Evolutionary conservation across 2,329 filamentous ascomycete species (phyloP).

Genomic region (Pseudogymnoascus verrucosus): DNA sequence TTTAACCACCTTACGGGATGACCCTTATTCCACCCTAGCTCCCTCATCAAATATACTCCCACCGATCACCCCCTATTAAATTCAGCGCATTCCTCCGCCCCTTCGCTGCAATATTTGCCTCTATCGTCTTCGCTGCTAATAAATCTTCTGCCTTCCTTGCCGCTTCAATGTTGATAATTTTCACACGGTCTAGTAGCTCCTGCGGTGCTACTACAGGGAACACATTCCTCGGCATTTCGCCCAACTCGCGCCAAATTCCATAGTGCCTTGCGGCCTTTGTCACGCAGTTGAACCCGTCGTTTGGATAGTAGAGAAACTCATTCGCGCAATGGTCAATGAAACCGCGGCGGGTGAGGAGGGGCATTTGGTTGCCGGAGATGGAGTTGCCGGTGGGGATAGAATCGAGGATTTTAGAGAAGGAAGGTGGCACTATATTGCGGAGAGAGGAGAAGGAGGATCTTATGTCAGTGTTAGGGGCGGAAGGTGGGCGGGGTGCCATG

Average conservation of each 20-base stretch:
- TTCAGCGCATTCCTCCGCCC: not conserved
- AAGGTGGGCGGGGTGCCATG: not conserved
- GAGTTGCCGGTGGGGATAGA: not conserved
- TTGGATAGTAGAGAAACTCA: conserved; percentile 18
- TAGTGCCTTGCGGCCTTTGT: conserved; percentile 14
- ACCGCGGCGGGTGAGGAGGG: conserved; percentile 50
- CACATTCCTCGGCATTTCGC: conserved; percentile 17
- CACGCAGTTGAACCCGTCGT: conserved; percentile 14
- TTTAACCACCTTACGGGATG: no score
- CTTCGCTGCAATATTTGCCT: not conserved
- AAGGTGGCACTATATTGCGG: not conserved
- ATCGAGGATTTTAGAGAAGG: not conserved
- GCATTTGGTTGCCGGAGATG: conserved; percentile 20
- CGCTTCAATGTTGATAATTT: not conserved
- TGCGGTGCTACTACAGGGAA: conserved; percentile 14
- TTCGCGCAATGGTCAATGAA: conserved; percentile 43
- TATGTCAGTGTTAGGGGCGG: not conserved
- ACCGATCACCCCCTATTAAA: not conserved
- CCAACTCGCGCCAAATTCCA: conserved; percentile 19
- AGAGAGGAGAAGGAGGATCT: not conserved
- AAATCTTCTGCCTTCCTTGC: not conserved
- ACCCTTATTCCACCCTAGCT: not conserved
- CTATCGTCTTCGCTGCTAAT: not conserved
- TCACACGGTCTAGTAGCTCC: conserved; percentile 10
- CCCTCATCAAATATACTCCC: not conserved